Evolutionary conservation across 176 grass and related monocot genomes (phyloP).

Genomic region (Oropetium thomaeum): DNA sequence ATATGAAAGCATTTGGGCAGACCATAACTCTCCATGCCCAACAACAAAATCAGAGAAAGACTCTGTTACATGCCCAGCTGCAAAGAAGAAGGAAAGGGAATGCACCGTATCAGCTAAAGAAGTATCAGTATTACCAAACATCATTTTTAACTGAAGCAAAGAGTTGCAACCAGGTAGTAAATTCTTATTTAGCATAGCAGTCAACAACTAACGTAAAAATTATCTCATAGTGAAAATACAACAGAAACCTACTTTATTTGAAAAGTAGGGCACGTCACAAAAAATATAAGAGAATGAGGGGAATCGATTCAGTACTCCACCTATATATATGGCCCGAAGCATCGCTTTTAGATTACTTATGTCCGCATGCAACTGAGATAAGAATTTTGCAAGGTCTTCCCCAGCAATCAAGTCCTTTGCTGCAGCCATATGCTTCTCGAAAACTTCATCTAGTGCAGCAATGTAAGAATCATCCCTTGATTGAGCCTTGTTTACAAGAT

Average conservation of each 20-base stretch:
- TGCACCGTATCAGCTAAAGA: not conserved
- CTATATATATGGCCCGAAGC: conserved; percentile 95
- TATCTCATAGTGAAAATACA: not conserved
- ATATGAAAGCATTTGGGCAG: conserved; percentile 87
- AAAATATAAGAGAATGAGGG: not conserved
- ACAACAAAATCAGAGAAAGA: conserved; percentile 97
- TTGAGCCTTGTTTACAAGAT: conserved; percentile 80
- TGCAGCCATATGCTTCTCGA: conserved; percentile 79
- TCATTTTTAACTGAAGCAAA: not conserved
- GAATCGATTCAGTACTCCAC: conserved; percentile 29
- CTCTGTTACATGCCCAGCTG: conserved; percentile 95
- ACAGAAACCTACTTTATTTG: not conserved
- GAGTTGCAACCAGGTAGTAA: not conserved
- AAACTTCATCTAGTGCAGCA: conserved; percentile 65
- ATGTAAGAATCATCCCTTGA: conserved; percentile 83
- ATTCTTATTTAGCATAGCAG: not conserved
- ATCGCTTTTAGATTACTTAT: conserved; percentile 87
- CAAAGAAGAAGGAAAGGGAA: conserved; percentile 24
- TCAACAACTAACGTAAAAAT: not conserved
- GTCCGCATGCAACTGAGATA: conserved; percentile 71
- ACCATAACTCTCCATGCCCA: conserved; percentile 95
- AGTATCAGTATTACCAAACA: not conserved
- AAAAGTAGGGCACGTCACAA: not conserved
- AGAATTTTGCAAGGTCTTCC: conserved; percentile 86
- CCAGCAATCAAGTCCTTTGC: conserved; percentile 80